These are phyloP conservation scores for Rhododendron simsii DNA, from an alignment of 148 eudicot species.

Conservation along the genomic window DNA sequence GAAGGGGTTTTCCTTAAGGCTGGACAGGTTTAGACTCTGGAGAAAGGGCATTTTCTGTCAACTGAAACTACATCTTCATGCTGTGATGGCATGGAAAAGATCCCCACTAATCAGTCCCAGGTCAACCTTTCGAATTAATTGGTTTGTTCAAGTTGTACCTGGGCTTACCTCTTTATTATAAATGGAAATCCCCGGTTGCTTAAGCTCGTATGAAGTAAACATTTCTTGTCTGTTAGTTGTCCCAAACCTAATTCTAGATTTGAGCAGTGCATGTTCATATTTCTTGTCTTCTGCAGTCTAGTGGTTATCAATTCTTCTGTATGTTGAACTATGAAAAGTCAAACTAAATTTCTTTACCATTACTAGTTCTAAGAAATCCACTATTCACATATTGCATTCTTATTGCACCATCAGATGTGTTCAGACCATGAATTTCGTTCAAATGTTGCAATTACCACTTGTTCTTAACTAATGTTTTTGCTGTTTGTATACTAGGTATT, in stretches of 20 bases:
- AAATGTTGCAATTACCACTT: not conserved
- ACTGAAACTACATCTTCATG: not conserved
- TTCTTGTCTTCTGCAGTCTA: not conserved
- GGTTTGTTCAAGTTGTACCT: not conserved
- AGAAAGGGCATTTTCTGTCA: not conserved
- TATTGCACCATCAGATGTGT: not conserved
- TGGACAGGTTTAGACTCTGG: not conserved
- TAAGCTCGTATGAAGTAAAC: not conserved
- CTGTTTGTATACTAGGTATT: conserved; percentile 51
- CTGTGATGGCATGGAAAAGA: not conserved
- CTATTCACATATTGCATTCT: not conserved
- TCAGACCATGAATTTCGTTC: not conserved
- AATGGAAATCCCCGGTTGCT: not conserved
- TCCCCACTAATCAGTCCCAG: not conserved
- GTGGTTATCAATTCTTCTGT: not conserved
- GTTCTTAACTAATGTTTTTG: not conserved
- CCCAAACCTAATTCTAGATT: not conserved
- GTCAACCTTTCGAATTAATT: not conserved
- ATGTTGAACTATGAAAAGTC: not conserved
- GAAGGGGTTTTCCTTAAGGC: not conserved
- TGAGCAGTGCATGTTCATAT: not conserved
- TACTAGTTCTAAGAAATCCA: not conserved
- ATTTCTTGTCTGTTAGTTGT: not conserved
- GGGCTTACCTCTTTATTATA: not conserved
- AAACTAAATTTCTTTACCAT: not conserved